Conservation (phyloP, 306 rosid species). For the Fragaria ananassa region DNA sequence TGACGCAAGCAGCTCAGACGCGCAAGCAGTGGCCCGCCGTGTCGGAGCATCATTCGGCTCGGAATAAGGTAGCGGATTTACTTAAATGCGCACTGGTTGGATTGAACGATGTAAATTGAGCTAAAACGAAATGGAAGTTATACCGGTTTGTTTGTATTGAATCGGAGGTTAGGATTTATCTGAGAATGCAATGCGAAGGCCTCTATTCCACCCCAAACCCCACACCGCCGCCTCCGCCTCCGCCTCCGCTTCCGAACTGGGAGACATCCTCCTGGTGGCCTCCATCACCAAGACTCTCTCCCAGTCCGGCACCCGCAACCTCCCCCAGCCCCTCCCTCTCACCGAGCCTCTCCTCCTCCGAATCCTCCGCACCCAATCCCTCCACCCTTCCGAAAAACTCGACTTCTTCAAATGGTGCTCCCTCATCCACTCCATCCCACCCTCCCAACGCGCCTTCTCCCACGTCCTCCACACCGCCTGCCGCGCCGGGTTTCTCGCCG, state of each 20-base stretch:
- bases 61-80: constrained; percentile 62
- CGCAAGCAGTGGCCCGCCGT: constrained; percentile 90
- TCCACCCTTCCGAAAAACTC: constrained; percentile 61
- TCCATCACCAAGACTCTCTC: constrained; percentile 59
- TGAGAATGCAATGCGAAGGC: constrained; percentile 6
- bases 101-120: neutral
- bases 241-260: constrained; percentile 22
- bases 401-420: constrained; percentile 63
- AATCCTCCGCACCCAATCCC: constrained; percentile 46
- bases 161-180: neutral
- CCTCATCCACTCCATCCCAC: constrained; percentile 26
- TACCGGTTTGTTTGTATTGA: neutral
- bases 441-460: constrained; percentile 47
- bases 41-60: constrained; percentile 47
- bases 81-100: constrained; percentile 14
- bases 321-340: constrained; percentile 43
- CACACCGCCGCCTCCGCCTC: neutral
- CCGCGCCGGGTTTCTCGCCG: constrained; percentile 38
- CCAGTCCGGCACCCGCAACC: constrained; percentile 49
- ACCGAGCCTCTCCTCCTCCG: constrained; percentile 50
- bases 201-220: constrained; percentile 17
- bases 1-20: constrained; percentile 10
- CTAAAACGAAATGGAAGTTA: neutral
- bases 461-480: constrained; percentile 43
- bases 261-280: constrained; percentile 53